phyloP scores from a whole-genome alignment of 73 alveolate species.

The Symbiodinium pilosum region DNA sequence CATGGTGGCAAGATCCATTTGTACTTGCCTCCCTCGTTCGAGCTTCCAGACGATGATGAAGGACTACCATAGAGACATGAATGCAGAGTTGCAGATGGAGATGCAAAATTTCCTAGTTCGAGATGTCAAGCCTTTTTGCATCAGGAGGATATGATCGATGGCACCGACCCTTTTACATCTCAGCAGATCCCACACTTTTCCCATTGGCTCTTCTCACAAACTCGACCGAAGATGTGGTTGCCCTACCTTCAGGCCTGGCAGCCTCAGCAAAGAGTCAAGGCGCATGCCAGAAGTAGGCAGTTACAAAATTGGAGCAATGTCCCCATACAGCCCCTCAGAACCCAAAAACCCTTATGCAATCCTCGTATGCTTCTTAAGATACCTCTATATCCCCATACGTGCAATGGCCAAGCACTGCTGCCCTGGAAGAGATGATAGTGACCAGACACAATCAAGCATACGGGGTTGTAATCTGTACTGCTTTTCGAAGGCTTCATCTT shows the following conservation, averaged over 20 bases:
- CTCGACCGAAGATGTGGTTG: background rate
- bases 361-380: too few species aligned
- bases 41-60: slow-evolving; percentile 46
- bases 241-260: background rate
- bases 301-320: too few species aligned
- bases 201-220: slow-evolving; percentile 5
- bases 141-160: slow-evolving; percentile 55
- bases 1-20: slow-evolving; percentile 43
- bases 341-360: too few species aligned
- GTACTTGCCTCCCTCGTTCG: slow-evolving; percentile 16
- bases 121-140: too few species aligned
- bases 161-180: slow-evolving; percentile 24
- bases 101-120: background rate
- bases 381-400: too few species aligned
- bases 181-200: slow-evolving; percentile 38
- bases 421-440: too few species aligned
- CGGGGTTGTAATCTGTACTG: background rate
- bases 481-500: background rate
- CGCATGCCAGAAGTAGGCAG: too few species aligned
- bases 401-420: too few species aligned
- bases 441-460: background rate
- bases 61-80: too few species aligned
- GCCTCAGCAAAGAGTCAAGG: too few species aligned
- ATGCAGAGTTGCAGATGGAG: background rate
- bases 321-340: too few species aligned